These are phyloP conservation scores for Sherardia arvensis DNA, from an alignment of 257 asterid species.

Conservation along the genomic window DNA sequence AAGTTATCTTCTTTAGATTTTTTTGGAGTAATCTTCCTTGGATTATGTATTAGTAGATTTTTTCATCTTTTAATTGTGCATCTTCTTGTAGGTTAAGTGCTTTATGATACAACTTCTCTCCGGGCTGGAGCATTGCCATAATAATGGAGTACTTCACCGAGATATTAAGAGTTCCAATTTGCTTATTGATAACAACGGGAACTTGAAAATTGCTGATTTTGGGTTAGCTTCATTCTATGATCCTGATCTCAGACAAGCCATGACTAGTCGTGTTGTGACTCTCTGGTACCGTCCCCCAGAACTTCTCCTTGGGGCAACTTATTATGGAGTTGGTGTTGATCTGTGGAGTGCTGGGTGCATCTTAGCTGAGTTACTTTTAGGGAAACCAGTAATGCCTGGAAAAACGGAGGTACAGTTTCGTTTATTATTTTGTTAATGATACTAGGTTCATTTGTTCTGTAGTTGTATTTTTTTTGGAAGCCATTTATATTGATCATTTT, in stretches of 20 bases:
- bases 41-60: not conserved
- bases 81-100: slow-evolving; percentile 64
- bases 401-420: slow-evolving; percentile 63
- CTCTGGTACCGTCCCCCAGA: slow-evolving; percentile 99
- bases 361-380: slow-evolving; percentile 72
- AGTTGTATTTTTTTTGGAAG: not conserved
- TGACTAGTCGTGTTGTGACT: slow-evolving; percentile 93
- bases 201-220: slow-evolving; percentile 79
- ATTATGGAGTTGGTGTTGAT: slow-evolving; percentile 80
- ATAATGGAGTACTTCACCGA: slow-evolving; percentile 82
- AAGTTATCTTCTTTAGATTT: not conserved
- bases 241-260: slow-evolving; percentile 49
- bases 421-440: not conserved
- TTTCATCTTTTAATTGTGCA: slow-evolving; percentile 9
- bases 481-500: not conserved
- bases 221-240: slow-evolving; percentile 77
- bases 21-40: no score
- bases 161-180: slow-evolving; percentile 88
- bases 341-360: slow-evolving; percentile 98
- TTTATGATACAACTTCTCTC: slow-evolving; percentile 71
- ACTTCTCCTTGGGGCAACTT: slow-evolving; percentile 73
- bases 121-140: slow-evolving; percentile 92
- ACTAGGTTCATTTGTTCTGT: not conserved
- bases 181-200: slow-evolving; percentile 67
- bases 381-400: slow-evolving; percentile 88